phyloP scores from a whole-genome alignment of 208 protist genomes.

The Spongospora subterranea region DNA sequence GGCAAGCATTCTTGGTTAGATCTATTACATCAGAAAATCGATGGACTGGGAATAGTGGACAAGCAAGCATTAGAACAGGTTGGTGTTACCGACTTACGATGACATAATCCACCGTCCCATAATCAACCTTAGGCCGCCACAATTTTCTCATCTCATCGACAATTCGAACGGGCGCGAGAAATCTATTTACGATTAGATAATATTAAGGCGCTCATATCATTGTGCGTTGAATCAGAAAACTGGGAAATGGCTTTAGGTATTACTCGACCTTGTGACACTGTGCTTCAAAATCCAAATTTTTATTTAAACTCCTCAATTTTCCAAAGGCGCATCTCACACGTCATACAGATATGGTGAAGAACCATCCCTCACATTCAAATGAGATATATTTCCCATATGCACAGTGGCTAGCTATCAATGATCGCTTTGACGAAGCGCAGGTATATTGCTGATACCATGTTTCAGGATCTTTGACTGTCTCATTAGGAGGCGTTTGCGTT shows the following conservation, averaged over 20 bases:
- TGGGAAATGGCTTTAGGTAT: conserved; percentile 53
- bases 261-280: background rate
- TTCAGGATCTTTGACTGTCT: background rate
- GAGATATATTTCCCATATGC: conserved; percentile 95
- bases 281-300: too few species aligned
- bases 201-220: background rate
- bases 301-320: too few species aligned
- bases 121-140: background rate
- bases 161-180: conserved; percentile 10
- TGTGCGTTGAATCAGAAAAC: background rate
- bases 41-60: background rate
- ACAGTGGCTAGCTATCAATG: conserved; percentile 89
- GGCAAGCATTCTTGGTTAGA: conserved; percentile 29
- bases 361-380: conserved; percentile 78
- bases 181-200: conserved; percentile 24
- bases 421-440: conserved; percentile 88
- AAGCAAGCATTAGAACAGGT: background rate
- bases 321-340: background rate
- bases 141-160: background rate
- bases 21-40: background rate
- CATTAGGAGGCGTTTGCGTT: background rate
- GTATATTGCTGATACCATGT: background rate
- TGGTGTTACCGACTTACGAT: background rate
- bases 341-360: conserved; percentile 40
- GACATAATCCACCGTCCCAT: background rate